Evolutionary conservation across 345 rosid genomes (phyloP).

Genomic region (Eucalyptus camaldulensis): DNA sequence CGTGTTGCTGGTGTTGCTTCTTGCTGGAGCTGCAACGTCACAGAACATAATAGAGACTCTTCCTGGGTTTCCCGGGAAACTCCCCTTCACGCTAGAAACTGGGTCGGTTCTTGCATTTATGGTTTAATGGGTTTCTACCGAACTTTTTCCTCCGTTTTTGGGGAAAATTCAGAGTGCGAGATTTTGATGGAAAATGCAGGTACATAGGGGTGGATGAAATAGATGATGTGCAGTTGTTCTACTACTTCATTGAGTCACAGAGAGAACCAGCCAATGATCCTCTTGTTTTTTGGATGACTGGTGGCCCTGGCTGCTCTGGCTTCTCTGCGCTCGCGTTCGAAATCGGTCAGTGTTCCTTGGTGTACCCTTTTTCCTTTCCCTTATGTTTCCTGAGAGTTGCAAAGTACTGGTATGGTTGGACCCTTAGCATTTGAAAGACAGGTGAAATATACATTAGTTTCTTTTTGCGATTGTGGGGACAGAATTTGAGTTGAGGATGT

Average conservation of each 20-base stretch:
- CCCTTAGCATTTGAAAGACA: background rate
- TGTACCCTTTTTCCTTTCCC: background rate
- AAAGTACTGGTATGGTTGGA: background rate
- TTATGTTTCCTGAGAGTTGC: background rate
- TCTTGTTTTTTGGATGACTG: constrained; percentile 26
- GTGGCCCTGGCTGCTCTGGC: constrained; percentile 33
- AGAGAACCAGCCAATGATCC: constrained; percentile 17
- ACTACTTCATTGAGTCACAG: constrained; percentile 27
- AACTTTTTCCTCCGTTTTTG: background rate
- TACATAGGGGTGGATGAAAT: constrained; percentile 15
- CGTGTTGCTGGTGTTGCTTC: background rate
- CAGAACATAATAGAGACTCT: background rate
- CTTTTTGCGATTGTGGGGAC: background rate
- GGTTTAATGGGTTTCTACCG: background rate
- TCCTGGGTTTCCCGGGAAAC: constrained; percentile 1
- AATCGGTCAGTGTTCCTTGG: constrained; percentile 9
- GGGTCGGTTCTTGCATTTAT: constrained; percentile 4
- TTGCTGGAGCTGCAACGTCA: background rate
- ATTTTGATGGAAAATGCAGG: background rate
- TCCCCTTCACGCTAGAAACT: constrained; percentile 8
- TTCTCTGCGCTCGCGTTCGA: constrained; percentile 26
- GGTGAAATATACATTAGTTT: background rate
- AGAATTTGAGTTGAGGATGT: background rate
- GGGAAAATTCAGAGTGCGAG: background rate
- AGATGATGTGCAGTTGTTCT: constrained; percentile 22